phyloP scores from a whole-genome alignment of 768 basidiomycete genomes.

The Chiua virens region DNA sequence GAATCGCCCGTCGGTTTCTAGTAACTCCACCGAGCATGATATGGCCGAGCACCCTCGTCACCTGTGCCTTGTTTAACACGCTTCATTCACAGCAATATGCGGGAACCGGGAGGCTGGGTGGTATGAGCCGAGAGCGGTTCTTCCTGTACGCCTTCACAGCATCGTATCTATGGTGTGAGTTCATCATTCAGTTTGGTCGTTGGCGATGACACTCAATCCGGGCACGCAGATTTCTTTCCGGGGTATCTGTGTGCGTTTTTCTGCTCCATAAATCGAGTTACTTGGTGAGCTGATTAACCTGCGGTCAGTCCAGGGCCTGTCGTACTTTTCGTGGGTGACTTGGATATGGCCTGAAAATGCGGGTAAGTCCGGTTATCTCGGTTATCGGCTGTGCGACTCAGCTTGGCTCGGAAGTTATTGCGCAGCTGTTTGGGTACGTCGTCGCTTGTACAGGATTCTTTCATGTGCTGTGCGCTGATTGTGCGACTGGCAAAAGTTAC shows the following conservation, averaged over 20 bases:
- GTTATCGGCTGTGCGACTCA: conserved; percentile 21
- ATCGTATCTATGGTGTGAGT: conserved; percentile 61
- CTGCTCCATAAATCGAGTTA: not conserved
- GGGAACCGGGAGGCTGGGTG: conserved; percentile 60
- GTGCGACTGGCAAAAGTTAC: conserved; percentile 19
- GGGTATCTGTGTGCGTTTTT: conserved; percentile 41
- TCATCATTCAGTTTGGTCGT: not conserved
- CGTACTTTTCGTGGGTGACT: conserved; percentile 59
- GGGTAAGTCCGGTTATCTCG: conserved; percentile 33
- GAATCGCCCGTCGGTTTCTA: conserved; percentile 72
- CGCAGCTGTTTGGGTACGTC: conserved; percentile 48
- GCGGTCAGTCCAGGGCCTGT: conserved; percentile 44
- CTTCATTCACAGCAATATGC: conserved; percentile 69
- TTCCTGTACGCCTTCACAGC: conserved; percentile 64
- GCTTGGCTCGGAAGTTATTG: conserved; percentile 33
- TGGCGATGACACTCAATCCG: conserved; percentile 7
- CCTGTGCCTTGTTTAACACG: conserved; percentile 75
- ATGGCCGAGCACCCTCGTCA: conserved; percentile 77
- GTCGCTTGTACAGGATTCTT: not conserved
- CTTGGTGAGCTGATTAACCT: conserved; percentile 15
- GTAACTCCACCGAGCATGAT: conserved; percentile 59
- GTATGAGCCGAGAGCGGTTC: conserved; percentile 74
- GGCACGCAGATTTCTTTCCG: conserved; percentile 40
- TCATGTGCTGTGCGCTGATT: not conserved
- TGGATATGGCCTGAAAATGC: conserved; percentile 52